Evolutionary conservation across 2,329 filamentous ascomycete species (phyloP).

Genomic region (Fonsecaea multimorphosa): DNA sequence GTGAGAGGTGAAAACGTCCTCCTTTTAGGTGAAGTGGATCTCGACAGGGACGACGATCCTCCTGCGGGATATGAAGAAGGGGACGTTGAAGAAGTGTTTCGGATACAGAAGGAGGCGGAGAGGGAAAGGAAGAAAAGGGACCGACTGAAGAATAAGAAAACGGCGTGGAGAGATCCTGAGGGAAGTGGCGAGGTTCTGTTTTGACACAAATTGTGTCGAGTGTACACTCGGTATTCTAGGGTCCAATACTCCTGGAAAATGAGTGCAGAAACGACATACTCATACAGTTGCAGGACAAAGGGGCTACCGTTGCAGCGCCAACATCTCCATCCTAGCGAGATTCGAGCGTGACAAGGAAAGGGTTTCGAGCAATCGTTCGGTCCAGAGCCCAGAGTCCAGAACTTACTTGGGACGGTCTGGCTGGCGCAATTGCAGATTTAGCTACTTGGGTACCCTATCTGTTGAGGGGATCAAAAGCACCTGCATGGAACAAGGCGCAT

Average conservation of each 20-base stretch:
- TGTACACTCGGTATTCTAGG: too few species aligned
- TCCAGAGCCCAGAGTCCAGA: not conserved
- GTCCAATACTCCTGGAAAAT: not conserved
- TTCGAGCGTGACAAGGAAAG: not conserved
- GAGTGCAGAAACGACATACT: not conserved
- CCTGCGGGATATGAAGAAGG: conserved; percentile 72
- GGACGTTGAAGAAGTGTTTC: conserved; percentile 71
- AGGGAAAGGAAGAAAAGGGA: conserved; percentile 72
- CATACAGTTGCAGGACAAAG: not conserved
- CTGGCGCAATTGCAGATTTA: not conserved
- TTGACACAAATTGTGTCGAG: too few species aligned
- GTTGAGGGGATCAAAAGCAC: not conserved
- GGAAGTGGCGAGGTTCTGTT: conserved; percentile 76
- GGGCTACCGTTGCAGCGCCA: not conserved
- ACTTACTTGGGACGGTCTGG: not conserved
- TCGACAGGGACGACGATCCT: conserved; percentile 91
- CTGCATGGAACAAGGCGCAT: not conserved
- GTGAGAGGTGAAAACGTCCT: conserved; percentile 97
- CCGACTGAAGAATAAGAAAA: conserved; percentile 72
- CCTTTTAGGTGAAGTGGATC: conserved; percentile 91
- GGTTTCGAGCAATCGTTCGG: not conserved
- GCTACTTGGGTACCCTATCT: not conserved
- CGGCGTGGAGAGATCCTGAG: conserved; percentile 81
- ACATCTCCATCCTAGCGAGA: not conserved
- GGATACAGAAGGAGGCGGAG: conserved; percentile 74